phyloP scores from a whole-genome alignment of 2,329 filamentous ascomycete genomes.

The Botrytis elliptica region DNA sequence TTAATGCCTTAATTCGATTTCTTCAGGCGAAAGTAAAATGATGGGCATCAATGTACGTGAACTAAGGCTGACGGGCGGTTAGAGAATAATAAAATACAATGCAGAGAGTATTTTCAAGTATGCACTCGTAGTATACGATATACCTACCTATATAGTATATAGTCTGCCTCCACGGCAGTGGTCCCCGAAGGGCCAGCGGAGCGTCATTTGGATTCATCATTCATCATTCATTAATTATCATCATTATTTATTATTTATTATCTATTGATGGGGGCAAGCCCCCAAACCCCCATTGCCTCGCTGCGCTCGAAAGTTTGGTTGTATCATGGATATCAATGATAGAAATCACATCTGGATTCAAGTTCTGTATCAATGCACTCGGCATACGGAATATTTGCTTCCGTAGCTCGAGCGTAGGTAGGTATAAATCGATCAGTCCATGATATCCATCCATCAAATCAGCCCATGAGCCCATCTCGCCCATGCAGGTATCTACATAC shows the following conservation, averaged over 20 bases:
- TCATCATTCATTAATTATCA: neutral
- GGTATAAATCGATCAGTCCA: neutral
- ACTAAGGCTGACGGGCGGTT: neutral
- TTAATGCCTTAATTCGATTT: neutral
- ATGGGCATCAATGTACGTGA: neutral
- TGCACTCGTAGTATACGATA: neutral
- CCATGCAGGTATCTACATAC: neutral
- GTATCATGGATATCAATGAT: neutral
- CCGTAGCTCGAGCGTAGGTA: neutral
- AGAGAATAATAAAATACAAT: neutral
- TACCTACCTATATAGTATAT: neutral
- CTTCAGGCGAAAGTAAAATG: neutral
- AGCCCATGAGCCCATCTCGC: neutral
- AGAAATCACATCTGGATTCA: neutral
- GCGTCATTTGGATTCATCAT: neutral
- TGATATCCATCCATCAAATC: neutral
- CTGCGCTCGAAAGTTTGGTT: neutral
- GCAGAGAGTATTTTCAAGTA: neutral
- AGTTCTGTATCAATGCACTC: neutral
- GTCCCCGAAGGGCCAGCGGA: neutral
- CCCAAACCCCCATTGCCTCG: neutral
- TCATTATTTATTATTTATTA: no score
- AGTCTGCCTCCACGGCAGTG: conserved; percentile 6
- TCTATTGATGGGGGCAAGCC: neutral
- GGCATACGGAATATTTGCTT: neutral